These are phyloP conservation scores for Termitomyces sp. DNA, from an alignment of 768 basidiomycete species.

Conservation along the genomic window DNA sequence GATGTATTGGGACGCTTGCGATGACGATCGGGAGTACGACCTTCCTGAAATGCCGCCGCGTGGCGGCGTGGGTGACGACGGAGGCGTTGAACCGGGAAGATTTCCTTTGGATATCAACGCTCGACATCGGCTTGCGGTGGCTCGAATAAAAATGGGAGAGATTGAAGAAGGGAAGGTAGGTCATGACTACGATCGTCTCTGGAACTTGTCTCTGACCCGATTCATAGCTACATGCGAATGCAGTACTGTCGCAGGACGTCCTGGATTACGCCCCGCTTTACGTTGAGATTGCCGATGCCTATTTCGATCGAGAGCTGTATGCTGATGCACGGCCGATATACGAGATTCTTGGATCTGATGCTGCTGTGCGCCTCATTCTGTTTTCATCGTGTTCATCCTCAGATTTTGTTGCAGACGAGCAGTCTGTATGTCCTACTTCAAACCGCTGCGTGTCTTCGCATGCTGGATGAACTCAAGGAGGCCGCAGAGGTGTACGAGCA, in stretches of 20 bases:
- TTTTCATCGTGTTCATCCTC: neutral
- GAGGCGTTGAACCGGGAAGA: conserved; percentile 51
- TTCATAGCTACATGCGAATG: conserved; percentile 68
- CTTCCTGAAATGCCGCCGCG: conserved; percentile 29
- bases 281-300: conserved; percentile 81
- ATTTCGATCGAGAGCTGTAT: conserved; percentile 73
- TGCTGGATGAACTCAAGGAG: conserved; percentile 68
- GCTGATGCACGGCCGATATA: conserved; percentile 79
- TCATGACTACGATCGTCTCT: neutral
- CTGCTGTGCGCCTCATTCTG: conserved; percentile 47
- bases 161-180: conserved; percentile 78
- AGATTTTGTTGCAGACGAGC: conserved; percentile 52
- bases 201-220: neutral
- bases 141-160: conserved; percentile 78
- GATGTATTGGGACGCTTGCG: conserved; percentile 74
- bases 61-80: conserved; percentile 29
- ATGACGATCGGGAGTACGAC: conserved; percentile 91
- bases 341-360: conserved; percentile 70
- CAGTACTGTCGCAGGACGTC: conserved; percentile 69
- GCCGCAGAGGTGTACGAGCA: conserved; percentile 84
- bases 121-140: conserved; percentile 78
- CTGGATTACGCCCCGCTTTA: conserved; percentile 77
- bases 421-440: conserved; percentile 68
- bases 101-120: conserved; percentile 73
- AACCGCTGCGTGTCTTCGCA: conserved; percentile 78